Evolutionary conservation across 2,329 filamentous ascomycete genomes (phyloP).

Genomic region (Colletotrichum scovillei): DNA sequence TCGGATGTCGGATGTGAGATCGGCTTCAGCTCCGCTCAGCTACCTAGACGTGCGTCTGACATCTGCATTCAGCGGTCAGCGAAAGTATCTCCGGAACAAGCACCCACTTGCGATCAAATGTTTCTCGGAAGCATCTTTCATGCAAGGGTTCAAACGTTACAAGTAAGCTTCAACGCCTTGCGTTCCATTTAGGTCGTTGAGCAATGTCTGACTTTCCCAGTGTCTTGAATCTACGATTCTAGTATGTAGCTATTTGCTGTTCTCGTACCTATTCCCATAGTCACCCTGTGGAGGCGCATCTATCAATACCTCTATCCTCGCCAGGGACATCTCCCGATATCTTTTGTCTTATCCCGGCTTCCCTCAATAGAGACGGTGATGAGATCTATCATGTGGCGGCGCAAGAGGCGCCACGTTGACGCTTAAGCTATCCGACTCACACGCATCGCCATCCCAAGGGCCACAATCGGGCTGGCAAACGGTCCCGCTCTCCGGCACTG

Average conservation of each 20-base stretch:
- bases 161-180: not conserved
- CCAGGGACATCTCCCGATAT: no score
- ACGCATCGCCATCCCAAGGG: conserved; percentile 32
- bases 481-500: conserved; percentile 40
- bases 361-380: not conserved
- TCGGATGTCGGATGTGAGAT: not conserved
- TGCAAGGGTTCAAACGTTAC: not conserved
- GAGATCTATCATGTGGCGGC: not conserved
- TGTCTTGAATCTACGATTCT: no score
- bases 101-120: not conserved
- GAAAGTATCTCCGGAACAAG: not conserved
- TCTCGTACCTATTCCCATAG: not conserved
- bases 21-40: not conserved
- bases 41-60: not conserved
- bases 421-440: conserved; percentile 5
- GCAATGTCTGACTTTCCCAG: not conserved
- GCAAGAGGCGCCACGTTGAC: not conserved
- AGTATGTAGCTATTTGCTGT: not conserved
- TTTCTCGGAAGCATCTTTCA: not conserved
- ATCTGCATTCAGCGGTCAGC: not conserved
- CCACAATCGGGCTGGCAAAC: conserved; percentile 39
- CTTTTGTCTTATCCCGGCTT: no score
- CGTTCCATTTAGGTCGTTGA: not conserved
- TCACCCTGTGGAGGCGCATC: not conserved
- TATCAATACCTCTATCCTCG: no score